Base-by-base conservation (phyloP, 2,329 filamentous ascomycete species). In the Lachnellula suecica region DNA sequence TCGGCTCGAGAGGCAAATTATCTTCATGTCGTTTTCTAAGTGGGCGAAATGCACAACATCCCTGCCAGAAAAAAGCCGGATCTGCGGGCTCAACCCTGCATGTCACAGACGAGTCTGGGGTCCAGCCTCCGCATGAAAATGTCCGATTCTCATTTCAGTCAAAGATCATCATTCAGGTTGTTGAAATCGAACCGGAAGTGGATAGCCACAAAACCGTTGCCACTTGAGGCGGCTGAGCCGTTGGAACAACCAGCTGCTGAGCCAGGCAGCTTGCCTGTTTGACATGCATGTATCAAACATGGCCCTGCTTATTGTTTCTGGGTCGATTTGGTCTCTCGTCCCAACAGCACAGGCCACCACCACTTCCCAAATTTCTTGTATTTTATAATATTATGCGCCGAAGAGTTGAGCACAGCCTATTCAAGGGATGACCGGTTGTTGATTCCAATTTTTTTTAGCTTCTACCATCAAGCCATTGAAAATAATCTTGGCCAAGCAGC, bases 1-100 rank as follows among this genome's bases (percentile, higher is more conserved):
- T 19, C 43, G 43, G 47, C n/a, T 43, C 42, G 42, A 53, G 47
- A 29, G 37, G 47, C 43, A 49, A 53, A 43, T 49, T 43, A 8
- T 8, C 24, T 29, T 40, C n/a, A 22, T 19, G 13, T 38, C 22
- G 10, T 25, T 31, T 20, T 24, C 34, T 9, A 31, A 31, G 2
- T 5, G 35, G 25, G 13, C 29, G 20, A 23, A 29, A 29, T 48
- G 37, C 41, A 47, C 43, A 27, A 44, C 41, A 40, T 22, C 47
- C 47, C 44, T 47, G 52, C 17, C 9, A 20, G n/a, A 25, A 48
- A 19, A 5, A 44, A 47, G 37, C 42, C 5, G 19, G 49, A 52
- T 47, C 41, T 23, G 40, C 40, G 40, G 15, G 34, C 4, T 17
- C n/a, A 2, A 24, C 23, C 44, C 50, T 27, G 40, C 2, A 25